Percentiles rank a stretch among this genome's conserved stretches.
phyloP scores from a whole-genome alignment of 2,329 filamentous ascomycete genomes.

The Camillea tinctor region DNA sequence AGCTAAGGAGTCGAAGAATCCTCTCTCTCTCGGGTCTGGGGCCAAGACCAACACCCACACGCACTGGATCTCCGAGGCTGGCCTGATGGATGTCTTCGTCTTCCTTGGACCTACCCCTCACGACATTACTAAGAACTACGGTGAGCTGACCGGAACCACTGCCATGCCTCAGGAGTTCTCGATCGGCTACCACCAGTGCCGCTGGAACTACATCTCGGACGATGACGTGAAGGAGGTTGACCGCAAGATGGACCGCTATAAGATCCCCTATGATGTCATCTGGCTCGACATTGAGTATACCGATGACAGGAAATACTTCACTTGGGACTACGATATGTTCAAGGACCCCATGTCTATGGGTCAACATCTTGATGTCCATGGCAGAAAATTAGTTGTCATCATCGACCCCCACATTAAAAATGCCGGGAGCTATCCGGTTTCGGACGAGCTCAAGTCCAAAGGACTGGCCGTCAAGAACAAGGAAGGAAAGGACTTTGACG shows the following conservation, averaged over 20 bases:
- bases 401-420: conserved; percentile 99
- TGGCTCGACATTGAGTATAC: conserved; percentile 99
- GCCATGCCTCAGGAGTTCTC: conserved; percentile 90
- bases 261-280: conserved; percentile 97
- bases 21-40: conserved; percentile 68
- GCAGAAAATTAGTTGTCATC: conserved; percentile 88
- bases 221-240: conserved; percentile 97
- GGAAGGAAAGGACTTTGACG: conserved; percentile 83
- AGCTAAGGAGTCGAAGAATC: conserved; percentile 69
- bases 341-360: conserved; percentile 83
- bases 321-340: conserved; percentile 90
- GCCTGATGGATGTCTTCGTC: conserved; percentile 87
- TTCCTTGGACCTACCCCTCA: conserved; percentile 86
- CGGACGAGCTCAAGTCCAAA: conserved; percentile 79
- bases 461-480: conserved; percentile 87
- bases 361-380: conserved; percentile 78
- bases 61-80: conserved; percentile 95
- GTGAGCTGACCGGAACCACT: conserved; percentile 87
- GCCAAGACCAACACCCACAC: conserved; percentile 77
- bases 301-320: conserved; percentile 96
- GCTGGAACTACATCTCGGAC: conserved; percentile 98
- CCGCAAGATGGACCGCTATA: conserved; percentile 89
- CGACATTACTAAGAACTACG: conserved; percentile 78
- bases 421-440: conserved; percentile 70
- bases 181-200: conserved; percentile 93